Evolutionary conservation across 2,329 filamentous ascomycete genomes (phyloP).

Genomic region (Penicillium sp.): DNA sequence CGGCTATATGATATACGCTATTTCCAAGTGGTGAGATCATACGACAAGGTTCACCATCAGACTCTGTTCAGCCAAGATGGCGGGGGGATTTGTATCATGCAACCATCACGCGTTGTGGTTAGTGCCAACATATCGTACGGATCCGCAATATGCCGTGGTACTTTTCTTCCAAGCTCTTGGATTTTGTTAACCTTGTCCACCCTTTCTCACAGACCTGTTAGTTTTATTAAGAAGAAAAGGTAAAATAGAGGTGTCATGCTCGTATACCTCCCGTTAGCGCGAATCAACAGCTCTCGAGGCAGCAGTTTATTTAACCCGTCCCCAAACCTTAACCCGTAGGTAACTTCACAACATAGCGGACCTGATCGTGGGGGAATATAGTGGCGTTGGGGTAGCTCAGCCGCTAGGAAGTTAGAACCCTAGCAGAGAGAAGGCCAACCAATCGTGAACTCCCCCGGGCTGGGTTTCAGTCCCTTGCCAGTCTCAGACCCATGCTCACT

Average conservation of each 20-base stretch:
- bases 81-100: conserved; percentile 1
- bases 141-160: background rate
- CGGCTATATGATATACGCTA: background rate
- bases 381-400: background rate
- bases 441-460: background rate
- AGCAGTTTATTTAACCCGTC: background rate
- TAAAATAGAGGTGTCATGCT: background rate
- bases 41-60: background rate
- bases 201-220: background rate
- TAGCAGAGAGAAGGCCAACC: background rate
- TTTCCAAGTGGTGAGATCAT: background rate
- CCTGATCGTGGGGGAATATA: background rate
- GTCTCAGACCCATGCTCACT: background rate
- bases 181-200: background rate
- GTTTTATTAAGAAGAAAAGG: background rate
- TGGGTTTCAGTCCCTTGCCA: no score
- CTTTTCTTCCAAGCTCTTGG: background rate
- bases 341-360: background rate
- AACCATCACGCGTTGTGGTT: background rate
- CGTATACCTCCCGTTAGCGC: background rate
- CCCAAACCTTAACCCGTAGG: background rate
- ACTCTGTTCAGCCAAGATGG: background rate
- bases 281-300: background rate
- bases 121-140: background rate
- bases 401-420: background rate